phyloP scores from a whole-genome alignment of 2,329 filamentous ascomycete genomes.

The Paraconiothyrium sp. region DNA sequence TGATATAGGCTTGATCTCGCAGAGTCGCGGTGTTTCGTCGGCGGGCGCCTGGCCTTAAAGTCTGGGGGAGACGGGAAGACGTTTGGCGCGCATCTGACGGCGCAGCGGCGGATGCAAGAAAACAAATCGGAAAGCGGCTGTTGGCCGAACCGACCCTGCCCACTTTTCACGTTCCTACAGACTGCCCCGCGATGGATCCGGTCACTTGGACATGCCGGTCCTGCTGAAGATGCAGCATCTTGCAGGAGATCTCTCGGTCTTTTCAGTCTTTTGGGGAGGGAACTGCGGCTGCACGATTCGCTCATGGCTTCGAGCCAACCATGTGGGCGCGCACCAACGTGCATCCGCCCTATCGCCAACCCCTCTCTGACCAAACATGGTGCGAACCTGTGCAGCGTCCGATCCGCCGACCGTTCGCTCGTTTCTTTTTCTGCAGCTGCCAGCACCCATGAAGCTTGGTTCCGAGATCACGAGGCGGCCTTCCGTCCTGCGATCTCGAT shows the following conservation, averaged over 20 bases:
- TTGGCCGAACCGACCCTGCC: conserved; percentile 22
- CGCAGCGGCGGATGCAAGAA: conserved; percentile 27
- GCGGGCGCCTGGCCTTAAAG: conserved; percentile 10
- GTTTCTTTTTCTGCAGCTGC: neutral
- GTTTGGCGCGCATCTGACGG: conserved; percentile 24
- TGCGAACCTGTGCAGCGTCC: neutral
- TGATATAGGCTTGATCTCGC: neutral
- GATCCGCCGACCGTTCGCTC: neutral
- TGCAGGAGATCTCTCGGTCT: conserved; percentile 2
- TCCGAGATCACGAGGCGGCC: neutral
- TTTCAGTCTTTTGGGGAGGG: conserved; percentile 1
- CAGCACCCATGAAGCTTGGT: neutral
- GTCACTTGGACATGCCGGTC: conserved; percentile 1
- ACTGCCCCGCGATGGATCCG: neutral
- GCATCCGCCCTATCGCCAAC: conserved; percentile 26
- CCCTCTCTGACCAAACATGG: conserved; percentile 24
- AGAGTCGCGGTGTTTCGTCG: conserved; percentile 7
- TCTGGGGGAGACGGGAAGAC: conserved; percentile 18
- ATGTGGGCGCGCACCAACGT: conserved; percentile 20
- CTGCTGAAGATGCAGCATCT: neutral
- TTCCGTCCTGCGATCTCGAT: neutral
- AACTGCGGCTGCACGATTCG: conserved; percentile 35
- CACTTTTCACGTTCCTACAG: neutral
- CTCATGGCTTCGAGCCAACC: conserved; percentile 27
- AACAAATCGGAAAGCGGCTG: conserved; percentile 49